Percentiles rank a stretch among this genome's conserved stretches.
These are phyloP conservation scores for Penicillium subrubescens DNA, from an alignment of 495 filamentous ascomycete species.

Conservation along the genomic window DNA sequence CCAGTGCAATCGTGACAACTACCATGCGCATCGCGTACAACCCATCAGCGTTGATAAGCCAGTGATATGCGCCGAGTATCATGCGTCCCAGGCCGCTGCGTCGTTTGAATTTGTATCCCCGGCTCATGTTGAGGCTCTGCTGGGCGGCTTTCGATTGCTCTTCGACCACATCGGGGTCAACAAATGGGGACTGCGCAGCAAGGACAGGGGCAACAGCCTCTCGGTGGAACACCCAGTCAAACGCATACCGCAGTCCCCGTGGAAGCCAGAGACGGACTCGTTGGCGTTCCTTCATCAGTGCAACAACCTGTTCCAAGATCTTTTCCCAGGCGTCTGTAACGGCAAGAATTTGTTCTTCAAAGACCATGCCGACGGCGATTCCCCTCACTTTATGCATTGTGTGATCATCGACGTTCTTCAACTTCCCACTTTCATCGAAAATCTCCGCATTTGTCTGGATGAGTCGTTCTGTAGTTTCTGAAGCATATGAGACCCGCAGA, in stretches of 20 bases:
- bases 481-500: conserved; percentile 23
- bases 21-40: conserved; percentile 44
- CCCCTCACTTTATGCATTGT: conserved; percentile 19
- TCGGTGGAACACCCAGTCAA: conserved; percentile 24
- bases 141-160: conserved; percentile 29
- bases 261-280: conserved; percentile 29
- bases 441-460: conserved; percentile 28
- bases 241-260: conserved; percentile 27
- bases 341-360: conserved; percentile 33
- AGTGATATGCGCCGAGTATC: conserved; percentile 32
- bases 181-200: conserved; percentile 8
- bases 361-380: conserved; percentile 32
- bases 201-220: conserved; percentile 21
- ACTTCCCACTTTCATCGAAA: conserved; percentile 28
- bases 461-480: conserved; percentile 29
- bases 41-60: conserved; percentile 37
- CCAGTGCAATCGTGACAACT: conserved; percentile 43
- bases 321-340: conserved; percentile 26
- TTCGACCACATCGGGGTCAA: conserved; percentile 30
- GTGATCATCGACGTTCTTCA: conserved; percentile 19
- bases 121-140: conserved; percentile 32
- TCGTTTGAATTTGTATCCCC: conserved; percentile 27
- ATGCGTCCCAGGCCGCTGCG: conserved; percentile 26
- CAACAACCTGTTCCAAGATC: conserved; percentile 22
- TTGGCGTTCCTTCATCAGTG: conserved; percentile 28